Percentiles rank a stretch among this genome's conserved stretches.
Conservation (phyloP, 805 yeast genomes). For the Ogataea degrootiae region DNA sequence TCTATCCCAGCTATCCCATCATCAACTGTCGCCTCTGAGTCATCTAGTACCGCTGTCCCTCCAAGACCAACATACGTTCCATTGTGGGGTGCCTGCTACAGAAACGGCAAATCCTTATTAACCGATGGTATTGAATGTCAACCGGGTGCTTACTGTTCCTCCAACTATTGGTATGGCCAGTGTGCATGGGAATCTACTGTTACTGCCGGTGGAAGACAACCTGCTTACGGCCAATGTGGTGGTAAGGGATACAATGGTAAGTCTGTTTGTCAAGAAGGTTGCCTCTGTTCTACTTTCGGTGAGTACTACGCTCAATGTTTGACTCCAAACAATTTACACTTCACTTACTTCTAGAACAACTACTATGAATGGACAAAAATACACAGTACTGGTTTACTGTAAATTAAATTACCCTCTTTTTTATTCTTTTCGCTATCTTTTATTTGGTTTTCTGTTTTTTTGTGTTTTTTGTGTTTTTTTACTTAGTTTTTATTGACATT, state of each 20-base stretch:
- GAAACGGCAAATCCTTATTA: conserved; percentile 3
- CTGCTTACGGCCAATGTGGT: conserved; percentile 8
- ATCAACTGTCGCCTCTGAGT: not conserved
- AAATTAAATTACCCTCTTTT: too few species aligned
- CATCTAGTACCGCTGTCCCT: not conserved
- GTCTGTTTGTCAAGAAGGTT: conserved; percentile 5
- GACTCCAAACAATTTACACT: conserved; percentile 3
- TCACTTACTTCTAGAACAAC: conserved; percentile 2
- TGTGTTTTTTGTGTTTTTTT: too few species aligned
- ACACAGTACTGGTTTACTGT: not conserved
- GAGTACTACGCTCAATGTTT: conserved; percentile 8
- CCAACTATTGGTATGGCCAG: conserved; percentile 7
- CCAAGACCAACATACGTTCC: conserved; percentile 2
- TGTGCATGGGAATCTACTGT: conserved; percentile 4
- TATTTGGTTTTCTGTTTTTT: too few species aligned
- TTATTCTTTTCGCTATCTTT: not conserved
- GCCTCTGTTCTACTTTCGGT: conserved; percentile 3
- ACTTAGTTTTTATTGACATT: too few species aligned
- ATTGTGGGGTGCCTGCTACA: conserved; percentile 6
- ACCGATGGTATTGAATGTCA: conserved; percentile 4
- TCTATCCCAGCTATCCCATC: not conserved
- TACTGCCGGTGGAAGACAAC: not conserved
- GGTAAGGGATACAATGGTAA: conserved; percentile 5
- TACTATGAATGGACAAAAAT: not conserved
- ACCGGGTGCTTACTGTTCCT: conserved; percentile 6